Base-by-base conservation (phyloP, 192 early-diverging fungal species). In the Gryganskiella cystojenkinii region DNA sequence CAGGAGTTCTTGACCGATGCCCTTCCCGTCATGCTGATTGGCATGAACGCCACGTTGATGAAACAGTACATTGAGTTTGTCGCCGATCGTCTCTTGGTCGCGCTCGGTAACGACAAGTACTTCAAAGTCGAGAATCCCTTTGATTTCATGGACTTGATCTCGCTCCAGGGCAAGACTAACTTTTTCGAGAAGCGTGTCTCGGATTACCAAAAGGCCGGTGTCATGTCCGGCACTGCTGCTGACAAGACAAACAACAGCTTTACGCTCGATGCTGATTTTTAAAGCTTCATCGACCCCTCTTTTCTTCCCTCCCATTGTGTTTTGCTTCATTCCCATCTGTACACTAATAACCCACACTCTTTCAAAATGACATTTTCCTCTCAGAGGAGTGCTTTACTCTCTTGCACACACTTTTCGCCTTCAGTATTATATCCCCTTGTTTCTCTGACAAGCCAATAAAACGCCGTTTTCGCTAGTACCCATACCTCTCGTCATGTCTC, bases 61-160 rank as follows among this genome's bases (percentile, higher is more conserved):
- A 91, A 91, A 71, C 90, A 91, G 86, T 99, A 99, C 84, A 98
- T 99, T 81, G 96, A 98, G 84, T 99, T 99, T 83, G 97, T 99
- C 17, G 97, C 97, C 15, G 97, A 99, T 74, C 86, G 96, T 58
- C 85, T 99, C 44, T 83, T 97, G 62, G 94, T 97, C 13, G 93
- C 94, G 17, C 88, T 99, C 15, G 95, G 95, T 33, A 91, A 88
- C 71, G 75, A 81, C 33, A 99, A 99, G 86, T 70, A 89, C 70
- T 99, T 93, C 89, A 89, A 91, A 17, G 87, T 83, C 4, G 80
- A 90, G 67, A 99, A 99, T 75, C 97, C 97, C 46, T 99, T 99
- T 68, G 97, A 99, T 79, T 99, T 98, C 79, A 99, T 99, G 97
- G 97, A 98, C 79, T 83, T 99, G 83, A 98, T 98, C 80, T 96